Percentiles rank a stretch among this genome's conserved stretches.
phyloP scores from a whole-genome alignment of 2,329 filamentous ascomycete species.

The Macroventuria anomochaeta region DNA sequence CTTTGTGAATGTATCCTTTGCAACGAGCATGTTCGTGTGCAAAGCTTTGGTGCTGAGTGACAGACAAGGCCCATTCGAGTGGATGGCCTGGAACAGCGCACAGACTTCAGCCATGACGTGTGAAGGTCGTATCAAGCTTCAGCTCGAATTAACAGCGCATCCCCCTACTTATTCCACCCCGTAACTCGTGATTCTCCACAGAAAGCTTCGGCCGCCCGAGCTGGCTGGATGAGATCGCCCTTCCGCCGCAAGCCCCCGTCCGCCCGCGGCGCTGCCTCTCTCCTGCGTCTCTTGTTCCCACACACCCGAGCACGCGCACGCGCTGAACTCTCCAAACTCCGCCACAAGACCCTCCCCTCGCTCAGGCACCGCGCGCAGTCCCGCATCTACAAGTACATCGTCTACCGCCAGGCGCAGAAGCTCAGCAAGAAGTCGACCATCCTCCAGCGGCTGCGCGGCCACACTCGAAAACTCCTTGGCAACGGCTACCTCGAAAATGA shows the following conservation, averaged over 20 bases:
- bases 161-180: neutral
- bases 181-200: slow-evolving; percentile 5
- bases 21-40: neutral
- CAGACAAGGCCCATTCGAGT: neutral
- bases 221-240: slow-evolving; percentile 42
- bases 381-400: slow-evolving; percentile 75
- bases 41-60: neutral
- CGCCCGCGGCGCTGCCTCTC: slow-evolving; percentile 40
- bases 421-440: slow-evolving; percentile 37
- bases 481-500: slow-evolving; percentile 44
- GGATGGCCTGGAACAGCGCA: slow-evolving; percentile 11
- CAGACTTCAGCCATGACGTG: slow-evolving; percentile 16
- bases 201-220: slow-evolving; percentile 12
- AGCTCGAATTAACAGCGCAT: slow-evolving; percentile 9
- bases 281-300: slow-evolving; percentile 73
- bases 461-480: slow-evolving; percentile 41
- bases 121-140: slow-evolving; percentile 17
- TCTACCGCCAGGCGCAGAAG: slow-evolving; percentile 63
- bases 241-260: slow-evolving; percentile 40
- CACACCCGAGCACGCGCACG: slow-evolving; percentile 68
- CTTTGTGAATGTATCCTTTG: neutral
- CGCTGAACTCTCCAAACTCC: slow-evolving; percentile 71
- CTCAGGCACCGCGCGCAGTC: slow-evolving; percentile 76
- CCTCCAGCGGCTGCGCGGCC: slow-evolving; percentile 41
- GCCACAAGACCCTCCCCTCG: slow-evolving; percentile 74